These are phyloP conservation scores for Westerdykella ornata DNA, from an alignment of 2,329 filamentous ascomycete species.

Conservation along the genomic window DNA sequence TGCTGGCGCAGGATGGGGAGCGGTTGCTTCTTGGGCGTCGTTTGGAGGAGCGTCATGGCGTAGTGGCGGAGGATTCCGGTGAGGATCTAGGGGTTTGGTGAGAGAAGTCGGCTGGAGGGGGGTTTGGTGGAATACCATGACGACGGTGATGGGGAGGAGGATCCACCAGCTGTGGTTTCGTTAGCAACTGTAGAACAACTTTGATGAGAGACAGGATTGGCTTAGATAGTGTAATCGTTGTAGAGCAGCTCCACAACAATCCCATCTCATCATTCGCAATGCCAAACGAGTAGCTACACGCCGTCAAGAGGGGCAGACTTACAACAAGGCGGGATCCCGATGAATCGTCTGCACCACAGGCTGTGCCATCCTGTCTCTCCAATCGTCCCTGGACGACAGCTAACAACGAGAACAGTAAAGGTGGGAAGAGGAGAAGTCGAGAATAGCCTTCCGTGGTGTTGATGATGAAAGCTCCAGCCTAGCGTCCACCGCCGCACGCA, in stretches of 20 bases:
- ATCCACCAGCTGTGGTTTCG: conserved; percentile 80
- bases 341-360: conserved; percentile 89
- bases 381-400: neutral
- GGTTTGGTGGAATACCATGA: conserved; percentile 61
- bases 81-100: conserved; percentile 55
- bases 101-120: conserved; percentile 6
- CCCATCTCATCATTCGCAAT: neutral
- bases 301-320: conserved; percentile 35
- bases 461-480: conserved; percentile 19
- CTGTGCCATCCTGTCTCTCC: conserved; percentile 62
- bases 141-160: conserved; percentile 89
- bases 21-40: conserved; percentile 73
- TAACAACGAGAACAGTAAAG: neutral
- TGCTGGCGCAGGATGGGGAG: conserved; percentile 76
- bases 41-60: conserved; percentile 82
- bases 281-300: no score
- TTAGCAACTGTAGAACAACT: conserved; percentile 19
- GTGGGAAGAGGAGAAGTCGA: conserved; percentile 8
- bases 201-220: neutral
- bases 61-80: conserved; percentile 96
- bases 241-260: neutral
- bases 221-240: neutral
- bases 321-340: conserved; percentile 97
- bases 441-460: conserved; percentile 11
- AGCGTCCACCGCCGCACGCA: conserved; percentile 21